Evolutionary conservation across 768 basidiomycete species (phyloP).

Genomic region (Clathrus columnatus): DNA sequence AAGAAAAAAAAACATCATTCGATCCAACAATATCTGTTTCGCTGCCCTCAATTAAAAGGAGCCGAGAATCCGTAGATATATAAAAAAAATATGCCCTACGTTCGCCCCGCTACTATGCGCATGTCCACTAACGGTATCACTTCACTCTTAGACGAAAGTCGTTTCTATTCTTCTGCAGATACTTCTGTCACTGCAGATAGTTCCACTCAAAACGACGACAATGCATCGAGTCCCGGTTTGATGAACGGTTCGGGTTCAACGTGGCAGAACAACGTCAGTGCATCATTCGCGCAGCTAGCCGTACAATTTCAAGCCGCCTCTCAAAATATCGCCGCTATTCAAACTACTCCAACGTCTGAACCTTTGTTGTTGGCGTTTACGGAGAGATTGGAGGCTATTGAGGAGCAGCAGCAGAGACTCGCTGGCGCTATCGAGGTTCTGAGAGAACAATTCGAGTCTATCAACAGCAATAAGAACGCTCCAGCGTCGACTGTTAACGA

Average conservation of each 20-base stretch:
- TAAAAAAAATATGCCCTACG: constrained; percentile 9
- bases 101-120: constrained; percentile 4
- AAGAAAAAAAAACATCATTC: too few relatives aligned
- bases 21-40: neutral
- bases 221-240: neutral
- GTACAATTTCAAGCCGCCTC: constrained; percentile 34
- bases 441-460: constrained; percentile 18
- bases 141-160: neutral
- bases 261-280: constrained; percentile 28
- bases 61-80: neutral
- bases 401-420: constrained; percentile 26
- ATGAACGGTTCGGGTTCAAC: neutral
- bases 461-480: constrained; percentile 3
- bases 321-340: constrained; percentile 26
- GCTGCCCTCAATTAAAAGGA: neutral
- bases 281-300: constrained; percentile 32
- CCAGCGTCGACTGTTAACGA: neutral
- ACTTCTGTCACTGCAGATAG: neutral
- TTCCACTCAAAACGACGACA: constrained; percentile 2
- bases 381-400: constrained; percentile 24
- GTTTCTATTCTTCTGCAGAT: neutral
- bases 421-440: constrained; percentile 24
- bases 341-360: constrained; percentile 16
- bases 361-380: constrained; percentile 16
- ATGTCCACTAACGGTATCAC: neutral